Evolutionary conservation across 2,329 filamentous ascomycete genomes (phyloP).

Genomic region (Amauroascus verrucosus): DNA sequence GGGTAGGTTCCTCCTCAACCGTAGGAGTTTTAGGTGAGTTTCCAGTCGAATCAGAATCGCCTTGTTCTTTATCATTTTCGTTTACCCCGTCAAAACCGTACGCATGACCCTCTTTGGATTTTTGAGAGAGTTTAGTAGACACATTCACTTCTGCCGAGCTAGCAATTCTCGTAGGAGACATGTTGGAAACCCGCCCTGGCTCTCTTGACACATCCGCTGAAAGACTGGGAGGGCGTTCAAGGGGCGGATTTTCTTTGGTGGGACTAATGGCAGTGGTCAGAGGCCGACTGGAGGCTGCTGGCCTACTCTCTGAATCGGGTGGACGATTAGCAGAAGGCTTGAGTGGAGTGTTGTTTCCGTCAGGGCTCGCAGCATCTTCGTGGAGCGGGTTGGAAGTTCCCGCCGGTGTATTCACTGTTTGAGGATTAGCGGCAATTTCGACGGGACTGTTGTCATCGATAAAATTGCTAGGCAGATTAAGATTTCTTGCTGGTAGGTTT

Average conservation of each 20-base stretch:
- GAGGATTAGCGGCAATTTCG: neutral
- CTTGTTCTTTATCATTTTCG: neutral
- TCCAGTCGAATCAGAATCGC: neutral
- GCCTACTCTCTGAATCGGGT: neutral
- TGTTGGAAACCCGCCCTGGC: no score
- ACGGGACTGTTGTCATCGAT: neutral
- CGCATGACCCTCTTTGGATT: neutral
- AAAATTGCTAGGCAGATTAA: neutral
- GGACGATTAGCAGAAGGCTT: neutral
- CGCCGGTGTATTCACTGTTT: neutral
- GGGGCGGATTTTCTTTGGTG: no score
- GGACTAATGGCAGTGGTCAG: no score
- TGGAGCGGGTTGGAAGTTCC: neutral
- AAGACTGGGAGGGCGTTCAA: no score
- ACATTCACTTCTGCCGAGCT: no score
- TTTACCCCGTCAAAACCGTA: neutral
- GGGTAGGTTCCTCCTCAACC: conserved; percentile 1
- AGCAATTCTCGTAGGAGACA: no score
- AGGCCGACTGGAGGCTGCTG: neutral
- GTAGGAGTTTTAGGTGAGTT: conserved; percentile 6
- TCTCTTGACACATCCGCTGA: no score
- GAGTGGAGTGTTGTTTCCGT: neutral
- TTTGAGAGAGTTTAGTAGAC: neutral
- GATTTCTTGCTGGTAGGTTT: neutral
- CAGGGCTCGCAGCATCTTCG: neutral